A percentile compares a stretch with the other conserved stretches of the same genome.
Evolutionary conservation across 129 eudicot genomes (phyloP).

Genomic region (Artemisia annua): DNA sequence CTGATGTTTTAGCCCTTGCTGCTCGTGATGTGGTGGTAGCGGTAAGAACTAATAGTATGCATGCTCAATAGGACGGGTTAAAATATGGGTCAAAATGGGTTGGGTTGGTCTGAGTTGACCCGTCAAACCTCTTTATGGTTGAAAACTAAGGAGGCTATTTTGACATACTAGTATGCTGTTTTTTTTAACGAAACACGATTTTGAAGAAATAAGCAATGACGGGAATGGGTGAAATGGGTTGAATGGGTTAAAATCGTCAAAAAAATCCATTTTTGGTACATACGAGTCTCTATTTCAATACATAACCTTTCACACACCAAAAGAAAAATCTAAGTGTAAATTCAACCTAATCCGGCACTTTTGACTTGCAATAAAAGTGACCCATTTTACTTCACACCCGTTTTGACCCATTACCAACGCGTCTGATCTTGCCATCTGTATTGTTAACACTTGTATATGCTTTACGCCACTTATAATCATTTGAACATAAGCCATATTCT

Average conservation of each 20-base stretch:
- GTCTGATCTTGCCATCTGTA: not conserved
- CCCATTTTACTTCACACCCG: not conserved
- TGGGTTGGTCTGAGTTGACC: not conserved
- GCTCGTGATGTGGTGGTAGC: conserved; percentile 65
- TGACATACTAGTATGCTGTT: too few species aligned
- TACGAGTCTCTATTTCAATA: not conserved
- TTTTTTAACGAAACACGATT: too few species aligned
- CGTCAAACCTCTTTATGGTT: not conserved
- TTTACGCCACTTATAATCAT: too few species aligned
- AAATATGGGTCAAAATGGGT: not conserved
- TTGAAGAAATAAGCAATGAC: not conserved
- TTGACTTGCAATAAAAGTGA: not conserved
- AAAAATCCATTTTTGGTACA: not conserved
- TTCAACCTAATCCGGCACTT: too few species aligned
- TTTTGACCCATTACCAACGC: not conserved
- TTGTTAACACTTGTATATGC: too few species aligned
- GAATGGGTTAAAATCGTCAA: not conserved
- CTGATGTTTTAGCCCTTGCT: conserved; percentile 72
- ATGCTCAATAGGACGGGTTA: not conserved
- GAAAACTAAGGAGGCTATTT: not conserved
- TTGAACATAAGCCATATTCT: not conserved
- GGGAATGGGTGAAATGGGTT: not conserved
- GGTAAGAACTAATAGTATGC: conserved; percentile 34
- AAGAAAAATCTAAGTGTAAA: too few species aligned
- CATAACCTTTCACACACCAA: too few species aligned